Evolutionary conservation across 208 protist species (phyloP).

Genomic region (Ichthyophonus hoferi): DNA sequence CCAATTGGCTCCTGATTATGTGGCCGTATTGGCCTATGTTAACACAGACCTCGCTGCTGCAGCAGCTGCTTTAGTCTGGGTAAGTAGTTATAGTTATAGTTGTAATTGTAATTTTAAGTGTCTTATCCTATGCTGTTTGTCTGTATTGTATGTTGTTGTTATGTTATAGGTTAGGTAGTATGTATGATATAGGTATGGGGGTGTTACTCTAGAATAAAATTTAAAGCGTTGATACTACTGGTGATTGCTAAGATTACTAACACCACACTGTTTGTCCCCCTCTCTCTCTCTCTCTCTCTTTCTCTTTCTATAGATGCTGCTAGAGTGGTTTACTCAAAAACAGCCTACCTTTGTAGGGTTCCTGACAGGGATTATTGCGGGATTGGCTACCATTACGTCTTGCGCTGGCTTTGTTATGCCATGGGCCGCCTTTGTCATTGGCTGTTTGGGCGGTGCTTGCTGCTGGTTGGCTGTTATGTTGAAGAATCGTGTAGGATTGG

Average conservation of each 20-base stretch:
- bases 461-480: not conserved
- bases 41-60: conserved; percentile 8
- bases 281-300: too few species aligned
- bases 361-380: conserved; percentile 2
- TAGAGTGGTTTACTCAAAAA: not conserved
- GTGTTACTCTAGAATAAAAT: too few species aligned
- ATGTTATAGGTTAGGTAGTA: too few species aligned
- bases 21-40: not conserved
- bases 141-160: too few species aligned
- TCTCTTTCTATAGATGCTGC: too few species aligned
- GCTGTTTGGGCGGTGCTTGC: not conserved
- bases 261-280: too few species aligned
- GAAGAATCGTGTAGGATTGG: not conserved
- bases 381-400: conserved; percentile 9
- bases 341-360: not conserved
- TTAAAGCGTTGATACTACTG: too few species aligned
- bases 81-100: too few species aligned
- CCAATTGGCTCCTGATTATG: not conserved
- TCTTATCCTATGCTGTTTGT: too few species aligned
- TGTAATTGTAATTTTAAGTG: too few species aligned
- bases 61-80: not conserved
- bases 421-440: not conserved
- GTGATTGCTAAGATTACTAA: too few species aligned
- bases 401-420: conserved; percentile 14
- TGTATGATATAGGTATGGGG: too few species aligned